Evolutionary conservation across 106 monocot species (phyloP).

Genomic region (Dendrobium chrysotoxum): DNA sequence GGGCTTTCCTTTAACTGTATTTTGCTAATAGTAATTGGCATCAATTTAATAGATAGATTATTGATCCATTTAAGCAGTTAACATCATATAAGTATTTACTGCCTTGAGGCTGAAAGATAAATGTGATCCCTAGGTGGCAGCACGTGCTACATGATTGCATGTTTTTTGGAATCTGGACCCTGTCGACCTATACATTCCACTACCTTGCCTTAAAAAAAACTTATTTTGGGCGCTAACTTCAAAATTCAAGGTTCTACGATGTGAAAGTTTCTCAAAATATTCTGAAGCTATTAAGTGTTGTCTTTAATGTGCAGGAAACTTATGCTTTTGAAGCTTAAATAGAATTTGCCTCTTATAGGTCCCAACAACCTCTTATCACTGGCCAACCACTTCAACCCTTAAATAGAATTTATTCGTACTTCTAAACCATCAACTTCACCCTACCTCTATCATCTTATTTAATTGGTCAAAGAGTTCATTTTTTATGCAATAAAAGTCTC

Average conservation of each 20-base stretch:
- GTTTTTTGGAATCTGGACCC: not conserved
- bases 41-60: not conserved
- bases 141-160: not conserved
- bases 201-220: not conserved
- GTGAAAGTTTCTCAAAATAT: no score
- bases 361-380: no score
- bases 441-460: no score
- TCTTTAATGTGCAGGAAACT: not conserved
- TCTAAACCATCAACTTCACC: no score
- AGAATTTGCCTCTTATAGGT: not conserved
- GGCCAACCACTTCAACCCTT: no score
- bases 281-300: not conserved
- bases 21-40: no score
- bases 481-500: no score
- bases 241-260: not conserved
- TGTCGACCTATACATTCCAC: not conserved
- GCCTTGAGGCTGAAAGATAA: not conserved
- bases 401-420: no score
- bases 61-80: not conserved
- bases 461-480: no score
- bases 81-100: not conserved
- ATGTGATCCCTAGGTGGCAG: not conserved
- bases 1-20: not conserved
- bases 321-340: not conserved
- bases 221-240: not conserved